Base-by-base conservation (phyloP, 352 stramenopile genomes). In the Phytopythium cucurbitacearum region DNA sequence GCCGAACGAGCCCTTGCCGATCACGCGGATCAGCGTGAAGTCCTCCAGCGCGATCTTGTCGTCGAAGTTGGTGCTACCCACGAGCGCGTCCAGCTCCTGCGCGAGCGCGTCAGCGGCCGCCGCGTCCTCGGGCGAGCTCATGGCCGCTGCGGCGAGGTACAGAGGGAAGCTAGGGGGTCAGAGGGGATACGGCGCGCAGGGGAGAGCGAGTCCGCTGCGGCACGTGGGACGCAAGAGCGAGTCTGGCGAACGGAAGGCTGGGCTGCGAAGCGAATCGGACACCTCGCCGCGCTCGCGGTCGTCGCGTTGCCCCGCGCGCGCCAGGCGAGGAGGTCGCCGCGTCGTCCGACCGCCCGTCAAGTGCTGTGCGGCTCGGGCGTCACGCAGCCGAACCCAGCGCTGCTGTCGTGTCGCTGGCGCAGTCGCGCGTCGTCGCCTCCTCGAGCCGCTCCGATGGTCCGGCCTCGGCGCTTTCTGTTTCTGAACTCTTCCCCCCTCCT, bases 41-140 rank as follows among this genome's bases (percentile, higher is more conserved):
- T 96, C 87, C 48, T 95, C 87, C 15, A 96, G 70, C 43, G 81
- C 84, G 42, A 96, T 87, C 65, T 92, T 92, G 72, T 92, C 82
- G 51, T 90, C 78, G 40, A 92, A 88, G 57, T 82, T 87, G 45
- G 81, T 83, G 57, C 67, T 80, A 53, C 85, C 71, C 48, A 92
- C 79, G 36, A 92, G 76, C 51, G 66, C 76, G 52, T 87, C 81
- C 13, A 92, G 65, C 51, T 91, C 78, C 45, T 78, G 69, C 33
- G 68, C 56, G 55, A 73, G 64, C 44, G 61, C 67, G 45, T 73
- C 63, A 13, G 67, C 71, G 40, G 55, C 42, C 6, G 63, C 65
- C 32, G 59, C 55, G 56, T 60, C 71, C 11, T 79, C 69, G 10
- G 76, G 71, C 16, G 72, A 87, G 55, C 74, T 87, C 80, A 90